Evolutionary conservation across 1,284 basidiomycete genomes (phyloP), one percentile per base, ranked within the genome.

Genomic region (Spongiforma sp.): DNA sequence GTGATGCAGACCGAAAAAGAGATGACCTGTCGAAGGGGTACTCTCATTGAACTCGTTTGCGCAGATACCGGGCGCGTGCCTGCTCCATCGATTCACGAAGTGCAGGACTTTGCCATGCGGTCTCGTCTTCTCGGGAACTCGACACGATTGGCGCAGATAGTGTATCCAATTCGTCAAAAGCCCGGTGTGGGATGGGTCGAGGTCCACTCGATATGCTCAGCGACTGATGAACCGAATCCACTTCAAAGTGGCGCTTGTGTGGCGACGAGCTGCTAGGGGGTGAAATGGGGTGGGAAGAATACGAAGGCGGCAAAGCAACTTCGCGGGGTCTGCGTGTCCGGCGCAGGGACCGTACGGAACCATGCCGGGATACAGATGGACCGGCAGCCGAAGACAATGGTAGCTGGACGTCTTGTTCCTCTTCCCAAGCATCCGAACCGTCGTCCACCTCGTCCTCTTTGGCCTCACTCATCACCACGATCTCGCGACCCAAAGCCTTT

Each of bases 381-480:
- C 53, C 73, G 28, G 63, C 63, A 37, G 61, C 68, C 19, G 57
- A 46, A 21, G 54, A 48, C 33, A 34, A 28, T 8, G 43, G 17
- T 15, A 11, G 28, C 15, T 50, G 54, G 59, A 62, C 39, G 30
- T 36, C 60, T 19, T 80, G 80, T 56, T 88, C 86, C 60, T 90
- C 89, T 57, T 85, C 86, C 91, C 90, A 93, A 6, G 79, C 82
- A 6, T 85, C 89, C n/a, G 79, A 82, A 2, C 89, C 90, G 71
- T 93, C 90, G 63, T 92, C 91, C 11, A 87, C 83, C 69, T 87
- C 89, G 66, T 93, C 91, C 69, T 91, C 90, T 62, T 86, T 80
- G 10, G 82, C 80, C 56, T 93, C 91, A 66, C 85, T 87, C 82
- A 86, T 85, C 10, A 93, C 84, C 7, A 93, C 91, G 28, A 93